Conservation (phyloP, 306 rosid genomes). For the Mimosa pudica region DNA sequence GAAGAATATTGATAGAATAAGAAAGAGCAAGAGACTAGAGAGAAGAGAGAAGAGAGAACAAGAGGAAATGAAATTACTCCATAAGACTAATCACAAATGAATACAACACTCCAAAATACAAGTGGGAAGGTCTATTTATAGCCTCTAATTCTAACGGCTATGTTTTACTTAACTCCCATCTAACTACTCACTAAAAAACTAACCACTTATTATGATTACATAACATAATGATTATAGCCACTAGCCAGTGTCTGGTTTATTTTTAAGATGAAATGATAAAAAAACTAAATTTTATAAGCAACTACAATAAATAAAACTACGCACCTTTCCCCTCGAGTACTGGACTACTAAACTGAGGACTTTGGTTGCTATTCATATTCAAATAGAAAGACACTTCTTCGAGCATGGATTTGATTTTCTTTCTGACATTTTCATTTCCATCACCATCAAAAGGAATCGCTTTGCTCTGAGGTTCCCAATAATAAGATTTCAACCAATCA, state of each 20-base stretch:
- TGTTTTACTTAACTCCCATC: no score
- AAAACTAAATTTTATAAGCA: slow-evolving; percentile 9
- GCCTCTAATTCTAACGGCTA: no score
- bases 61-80: no score
- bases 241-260: not conserved
- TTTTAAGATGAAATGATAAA: not conserved
- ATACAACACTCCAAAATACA: no score
- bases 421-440: slow-evolving; percentile 46
- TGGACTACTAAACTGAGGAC: slow-evolving; percentile 42
- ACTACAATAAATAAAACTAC: slow-evolving; percentile 38
- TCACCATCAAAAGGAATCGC: slow-evolving; percentile 82
- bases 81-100: no score
- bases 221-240: slow-evolving; percentile 12
- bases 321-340: slow-evolving; percentile 59
- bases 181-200: no score
- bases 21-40: no score
- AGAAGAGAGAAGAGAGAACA: no score
- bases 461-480: slow-evolving; percentile 93
- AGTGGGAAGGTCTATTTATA: no score
- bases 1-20: no score
- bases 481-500: slow-evolving; percentile 84
- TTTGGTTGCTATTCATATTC: slow-evolving; percentile 56
- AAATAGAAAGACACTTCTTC: slow-evolving; percentile 58
- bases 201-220: no score
- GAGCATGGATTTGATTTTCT: slow-evolving; percentile 66